These are phyloP conservation scores for Tulasnella sp. DNA, from an alignment of 768 basidiomycete species.

Conservation along the genomic window DNA sequence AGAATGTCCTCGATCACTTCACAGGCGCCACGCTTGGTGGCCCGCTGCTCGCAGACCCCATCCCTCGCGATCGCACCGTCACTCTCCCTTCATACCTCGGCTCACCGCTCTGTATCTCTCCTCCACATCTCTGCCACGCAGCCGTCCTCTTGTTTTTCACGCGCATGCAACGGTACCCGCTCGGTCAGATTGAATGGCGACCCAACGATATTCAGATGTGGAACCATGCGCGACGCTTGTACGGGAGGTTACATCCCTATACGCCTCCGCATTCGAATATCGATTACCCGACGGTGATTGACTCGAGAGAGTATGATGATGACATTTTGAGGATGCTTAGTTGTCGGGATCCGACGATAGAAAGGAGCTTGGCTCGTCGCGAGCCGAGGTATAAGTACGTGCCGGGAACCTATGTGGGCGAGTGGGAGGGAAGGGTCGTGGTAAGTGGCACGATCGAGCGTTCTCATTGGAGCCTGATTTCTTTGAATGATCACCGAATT, in stretches of 20 bases:
- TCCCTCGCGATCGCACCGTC: constrained; percentile 6
- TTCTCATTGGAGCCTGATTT: no score
- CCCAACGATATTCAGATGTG: not conserved
- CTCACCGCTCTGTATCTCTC: constrained; percentile 1
- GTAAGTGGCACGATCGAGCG: no score
- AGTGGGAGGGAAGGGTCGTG: constrained; percentile 19
- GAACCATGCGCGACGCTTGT: no score
- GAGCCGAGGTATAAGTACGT: constrained; percentile 1
- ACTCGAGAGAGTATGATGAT: no score
- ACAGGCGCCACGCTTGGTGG: not conserved
- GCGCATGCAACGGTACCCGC: constrained; percentile 15
- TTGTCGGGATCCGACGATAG: no score
- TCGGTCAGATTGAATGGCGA: not conserved
- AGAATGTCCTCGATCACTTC: no score
- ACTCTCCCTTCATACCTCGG: constrained; percentile 13
- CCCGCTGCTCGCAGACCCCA: not conserved
- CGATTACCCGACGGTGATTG: no score
- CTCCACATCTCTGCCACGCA: constrained; percentile 15
- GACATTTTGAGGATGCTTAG: no score
- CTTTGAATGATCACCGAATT: not conserved
- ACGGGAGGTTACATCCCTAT: no score
- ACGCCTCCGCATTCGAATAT: no score
- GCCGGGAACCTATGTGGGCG: constrained; percentile 16
- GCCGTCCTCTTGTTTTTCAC: constrained; percentile 16
- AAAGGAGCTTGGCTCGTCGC: no score